These are phyloP conservation scores for Conticribra weissflogii DNA, from an alignment of 108 stramenopile genomes.

Conservation along the genomic window DNA sequence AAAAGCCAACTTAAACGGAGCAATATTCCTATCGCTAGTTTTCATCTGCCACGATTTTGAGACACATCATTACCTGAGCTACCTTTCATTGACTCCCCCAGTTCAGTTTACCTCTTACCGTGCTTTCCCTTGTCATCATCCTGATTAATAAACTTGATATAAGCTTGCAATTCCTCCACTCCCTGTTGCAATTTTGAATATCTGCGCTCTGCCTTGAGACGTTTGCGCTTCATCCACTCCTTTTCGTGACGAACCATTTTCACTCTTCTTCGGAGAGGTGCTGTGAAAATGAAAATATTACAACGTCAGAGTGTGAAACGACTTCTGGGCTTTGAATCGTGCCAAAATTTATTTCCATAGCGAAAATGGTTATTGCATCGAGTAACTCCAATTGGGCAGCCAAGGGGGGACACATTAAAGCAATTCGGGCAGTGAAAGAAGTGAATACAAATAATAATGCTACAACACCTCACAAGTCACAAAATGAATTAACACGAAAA, in stretches of 20 bases:
- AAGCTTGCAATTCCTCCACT: slow-evolving; percentile 44
- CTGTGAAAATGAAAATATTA: slow-evolving; percentile 3
- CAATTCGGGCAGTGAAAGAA: not conserved
- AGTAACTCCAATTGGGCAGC: too few species aligned
- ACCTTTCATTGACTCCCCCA: too few species aligned
- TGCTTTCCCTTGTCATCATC: not conserved
- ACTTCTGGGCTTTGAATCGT: not conserved
- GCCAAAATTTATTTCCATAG: not conserved
- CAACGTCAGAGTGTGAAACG: not conserved
- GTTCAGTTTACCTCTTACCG: too few species aligned
- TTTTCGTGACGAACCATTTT: slow-evolving; percentile 45
- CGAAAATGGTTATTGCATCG: not conserved
- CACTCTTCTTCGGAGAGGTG: slow-evolving; percentile 36
- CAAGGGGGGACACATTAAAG: too few species aligned
- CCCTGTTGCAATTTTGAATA: slow-evolving; percentile 38
- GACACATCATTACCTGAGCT: too few species aligned
- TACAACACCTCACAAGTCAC: not conserved
- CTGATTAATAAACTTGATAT: slow-evolving; percentile 38
- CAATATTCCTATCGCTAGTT: too few species aligned
- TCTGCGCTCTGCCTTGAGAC: slow-evolving; percentile 38
- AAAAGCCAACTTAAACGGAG: too few species aligned
- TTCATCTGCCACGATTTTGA: too few species aligned
- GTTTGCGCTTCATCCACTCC: slow-evolving; percentile 48
- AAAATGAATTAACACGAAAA: too few species aligned
- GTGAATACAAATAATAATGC: not conserved